These are phyloP conservation scores for Erythrobasidium hasegawianum DNA, from an alignment of 1,284 basidiomycete species.

Conservation along the genomic window DNA sequence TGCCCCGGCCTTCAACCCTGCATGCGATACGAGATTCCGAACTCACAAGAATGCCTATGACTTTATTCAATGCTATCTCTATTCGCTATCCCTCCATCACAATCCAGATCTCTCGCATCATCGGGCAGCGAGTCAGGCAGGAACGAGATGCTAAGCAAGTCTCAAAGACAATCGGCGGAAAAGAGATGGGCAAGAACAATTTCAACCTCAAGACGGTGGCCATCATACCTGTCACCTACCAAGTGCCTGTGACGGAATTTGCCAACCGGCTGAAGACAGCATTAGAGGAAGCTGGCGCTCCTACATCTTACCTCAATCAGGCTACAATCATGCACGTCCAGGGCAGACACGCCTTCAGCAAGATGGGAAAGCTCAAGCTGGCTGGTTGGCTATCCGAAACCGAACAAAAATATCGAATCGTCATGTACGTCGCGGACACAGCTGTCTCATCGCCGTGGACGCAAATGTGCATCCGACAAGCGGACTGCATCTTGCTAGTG, in stretches of 20 bases:
- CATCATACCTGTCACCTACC: conserved; percentile 72
- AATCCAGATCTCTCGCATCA: conserved; percentile 88
- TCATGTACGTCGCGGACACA: conserved; percentile 90
- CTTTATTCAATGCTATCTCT: conserved; percentile 85
- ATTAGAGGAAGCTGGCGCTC: conserved; percentile 79
- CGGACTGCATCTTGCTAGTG: conserved; percentile 92
- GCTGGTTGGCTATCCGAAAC: conserved; percentile 91
- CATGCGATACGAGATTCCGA: conserved; percentile 98
- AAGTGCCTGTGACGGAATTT: conserved; percentile 80
- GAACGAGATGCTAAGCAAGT: conserved; percentile 61
- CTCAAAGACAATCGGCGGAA: conserved; percentile 45
- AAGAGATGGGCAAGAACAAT: conserved; percentile 64
- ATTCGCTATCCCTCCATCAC: conserved; percentile 88
- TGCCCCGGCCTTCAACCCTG: conserved; percentile 79
- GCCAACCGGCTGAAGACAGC: conserved; percentile 81
- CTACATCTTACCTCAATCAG: conserved; percentile 84
- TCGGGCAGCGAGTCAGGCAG: conserved; percentile 82
- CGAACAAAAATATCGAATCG: conserved; percentile 83
- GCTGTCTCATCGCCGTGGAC: conserved; percentile 91
- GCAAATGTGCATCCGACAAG: conserved; percentile 90
- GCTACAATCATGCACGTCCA: conserved; percentile 83
- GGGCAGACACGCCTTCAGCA: conserved; percentile 84
- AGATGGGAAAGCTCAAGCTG: conserved; percentile 90
- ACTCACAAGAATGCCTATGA: conserved; percentile 94
- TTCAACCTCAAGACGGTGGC: conserved; percentile 91